Evolutionary conservation across 805 yeast genomes (phyloP), one percentile per base, ranked within the genome.

Genomic region (Candida chauliodis): DNA sequence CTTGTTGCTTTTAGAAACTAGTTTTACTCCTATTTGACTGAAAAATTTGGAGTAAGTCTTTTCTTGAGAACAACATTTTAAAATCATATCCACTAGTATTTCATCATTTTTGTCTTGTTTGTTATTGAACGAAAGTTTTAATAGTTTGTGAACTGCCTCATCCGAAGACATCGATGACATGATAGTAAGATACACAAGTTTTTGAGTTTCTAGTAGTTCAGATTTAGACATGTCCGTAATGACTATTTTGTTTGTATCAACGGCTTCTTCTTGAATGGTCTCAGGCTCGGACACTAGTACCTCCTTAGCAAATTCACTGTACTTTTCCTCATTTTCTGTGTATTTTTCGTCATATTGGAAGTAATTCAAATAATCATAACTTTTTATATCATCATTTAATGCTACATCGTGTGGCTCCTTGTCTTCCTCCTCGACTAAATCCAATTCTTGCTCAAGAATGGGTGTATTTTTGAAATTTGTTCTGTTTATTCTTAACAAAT

Each of bases 141-240:
- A 49, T 5, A 93, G 61, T 56, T 90, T 90, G 57, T 90, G 98
- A 1, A 87, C 89, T 0, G 95, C 91, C 65, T 93, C 99, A 48
- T 87, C 95, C 4, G 90, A 79, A 0, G 95, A 81, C 81, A 91
- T 76, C 43, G 95, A 80, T 16, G 96, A 87, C 82, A 86, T 88
- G 8, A 93, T 66, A 0, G 91, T 82, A 20, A 90, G 63, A 50
- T 91, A 91, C 2, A 91, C 83, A 1, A 75, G 75, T 49, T 87
- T 87, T 48, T 87, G 87, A 48, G 79, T 78, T 36, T 79, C 78
- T 2, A 79, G 66, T 21, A 80, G 59, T 18, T 77, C 77, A 0
- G 80, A 61, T 33, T 82, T 82, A 0, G 95, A 84, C 69, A 83
- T 59, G 56, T 90, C 96, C 28, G 69, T 66, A 28, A 81, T 70